Conservation (phyloP, 73 alveolate species). For the Durusdinium trenchii region DNA sequence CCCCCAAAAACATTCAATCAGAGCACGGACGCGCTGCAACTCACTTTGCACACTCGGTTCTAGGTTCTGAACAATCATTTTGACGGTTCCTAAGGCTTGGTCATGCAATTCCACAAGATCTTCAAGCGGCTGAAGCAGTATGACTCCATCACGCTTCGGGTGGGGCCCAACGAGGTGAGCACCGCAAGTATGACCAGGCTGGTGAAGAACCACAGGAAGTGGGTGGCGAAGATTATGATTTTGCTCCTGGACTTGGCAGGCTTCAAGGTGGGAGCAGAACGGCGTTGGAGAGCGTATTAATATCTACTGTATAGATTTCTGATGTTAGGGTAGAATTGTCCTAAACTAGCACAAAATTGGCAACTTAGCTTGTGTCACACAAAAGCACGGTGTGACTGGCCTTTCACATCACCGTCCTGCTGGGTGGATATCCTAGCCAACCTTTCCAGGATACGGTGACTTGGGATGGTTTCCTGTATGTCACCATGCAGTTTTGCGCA, state of each 20-base stretch:
- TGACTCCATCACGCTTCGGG: conserved; percentile 84
- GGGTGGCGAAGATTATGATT: conserved; percentile 91
- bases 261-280: too few relatives aligned
- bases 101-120: conserved; percentile 85
- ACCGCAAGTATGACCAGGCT: conserved; percentile 67
- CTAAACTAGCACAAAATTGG: too few relatives aligned
- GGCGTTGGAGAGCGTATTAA: too few relatives aligned
- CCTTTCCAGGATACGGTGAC: conserved; percentile 48
- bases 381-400: background rate
- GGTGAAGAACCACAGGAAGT: conserved; percentile 50
- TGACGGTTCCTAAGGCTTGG: background rate
- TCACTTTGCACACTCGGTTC: too few relatives aligned
- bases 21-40: too few relatives aligned
- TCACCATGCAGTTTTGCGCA: conserved; percentile 76
- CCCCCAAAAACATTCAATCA: too few relatives aligned
- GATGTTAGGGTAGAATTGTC: too few relatives aligned
- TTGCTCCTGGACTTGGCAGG: conserved; percentile 66
- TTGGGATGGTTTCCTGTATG: conserved; percentile 90
- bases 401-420: too few relatives aligned
- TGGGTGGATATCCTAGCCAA: background rate
- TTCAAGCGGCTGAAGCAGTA: conserved; percentile 67
- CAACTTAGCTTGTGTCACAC: background rate
- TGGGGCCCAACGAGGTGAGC: conserved; percentile 80
- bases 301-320: too few relatives aligned
- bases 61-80: too few relatives aligned